Base-by-base conservation (phyloP, 305 asterid species). In the Ajuga reptans region DNA sequence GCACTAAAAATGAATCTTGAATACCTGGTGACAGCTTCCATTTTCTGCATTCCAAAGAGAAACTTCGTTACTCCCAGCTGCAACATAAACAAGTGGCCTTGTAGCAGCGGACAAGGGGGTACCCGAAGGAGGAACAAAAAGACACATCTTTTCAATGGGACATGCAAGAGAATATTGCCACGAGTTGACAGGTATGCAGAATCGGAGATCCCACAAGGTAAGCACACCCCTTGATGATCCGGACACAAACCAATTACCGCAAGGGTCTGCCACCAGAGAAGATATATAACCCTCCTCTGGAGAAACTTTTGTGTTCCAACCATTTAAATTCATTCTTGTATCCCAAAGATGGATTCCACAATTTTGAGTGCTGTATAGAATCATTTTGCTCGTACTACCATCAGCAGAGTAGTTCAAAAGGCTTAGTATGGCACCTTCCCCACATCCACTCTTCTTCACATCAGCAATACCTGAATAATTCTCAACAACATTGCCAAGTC, bases 11-110 rank as follows among this genome's bases (percentile, higher is more conserved):
- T 52, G 18, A 68, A 42, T 47, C 71, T 39, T 65, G 65, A 16
- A 39, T 81, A 91, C 98, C 99, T 94, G 97, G 80, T 94, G 99
- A 79, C 99, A 88, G 87, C 98, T 89, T 55, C 97, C 97, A 67
- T 86, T 88, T 85, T 94, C 99, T 41, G 98, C 96, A 82, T 91
- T 88, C 99, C 98, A 91, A 56, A 94, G 99, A 73, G 98, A 91
- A 69, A 91, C 95, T 79, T 94, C 96, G 77, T 91, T 91, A 72
- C 91, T 85, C 54, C 99, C 98, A 58, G 99, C 99, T 41, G 99
- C 99, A 62, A 86, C 97, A 83, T 94, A 91, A 47, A 91, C 83
- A 74, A 89, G 94, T 27, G 99, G 99, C 82, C 98, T 91, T 53
- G 96, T 86, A 55, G 95, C 83, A 65, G 81, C 81, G 8, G 98